A percentile compares a stretch with the other conserved stretches of the same genome.
phyloP scores from a whole-genome alignment of 768 basidiomycete genomes.

The Kwoniella sp. region DNA sequence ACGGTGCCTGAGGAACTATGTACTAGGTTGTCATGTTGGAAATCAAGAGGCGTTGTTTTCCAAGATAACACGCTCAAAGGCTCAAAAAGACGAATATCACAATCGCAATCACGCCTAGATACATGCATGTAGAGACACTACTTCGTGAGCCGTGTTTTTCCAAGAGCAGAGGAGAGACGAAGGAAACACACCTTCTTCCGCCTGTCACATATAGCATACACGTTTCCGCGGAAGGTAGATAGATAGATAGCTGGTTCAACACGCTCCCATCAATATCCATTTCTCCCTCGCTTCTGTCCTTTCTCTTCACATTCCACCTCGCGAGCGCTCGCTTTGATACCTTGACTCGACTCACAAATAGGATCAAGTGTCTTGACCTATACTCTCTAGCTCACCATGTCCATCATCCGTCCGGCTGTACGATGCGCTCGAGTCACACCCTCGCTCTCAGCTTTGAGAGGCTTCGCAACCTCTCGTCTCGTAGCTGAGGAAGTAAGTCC shows the following conservation, averaged over 20 bases:
- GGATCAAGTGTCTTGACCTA: too few relatives aligned
- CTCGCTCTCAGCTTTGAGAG: neutral
- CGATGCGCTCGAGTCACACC: slow-evolving; percentile 14
- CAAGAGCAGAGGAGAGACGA: neutral
- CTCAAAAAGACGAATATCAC: too few relatives aligned
- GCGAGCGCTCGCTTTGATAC: neutral
- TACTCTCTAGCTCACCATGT: neutral
- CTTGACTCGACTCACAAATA: neutral
- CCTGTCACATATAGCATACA: neutral
- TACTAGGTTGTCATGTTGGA: too few relatives aligned
- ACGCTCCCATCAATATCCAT: neutral
- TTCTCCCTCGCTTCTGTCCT: neutral
- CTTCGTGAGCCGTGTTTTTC: too few relatives aligned
- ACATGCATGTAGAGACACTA: too few relatives aligned
- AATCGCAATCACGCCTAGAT: too few relatives aligned
- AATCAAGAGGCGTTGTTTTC: neutral
- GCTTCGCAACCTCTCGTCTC: slow-evolving; percentile 21
- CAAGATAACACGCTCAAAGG: too few relatives aligned
- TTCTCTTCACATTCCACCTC: neutral
- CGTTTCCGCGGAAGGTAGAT: too few relatives aligned
- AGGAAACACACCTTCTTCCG: neutral
- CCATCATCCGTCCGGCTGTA: slow-evolving; percentile 11
- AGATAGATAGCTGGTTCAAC: too few relatives aligned
- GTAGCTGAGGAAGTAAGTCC: slow-evolving; percentile 17
- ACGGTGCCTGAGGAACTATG: neutral